A percentile compares a stretch with the other conserved stretches of the same genome.
phyloP scores from a whole-genome alignment of 139 green algal genomes.

The Gonium pectorale region DNA sequence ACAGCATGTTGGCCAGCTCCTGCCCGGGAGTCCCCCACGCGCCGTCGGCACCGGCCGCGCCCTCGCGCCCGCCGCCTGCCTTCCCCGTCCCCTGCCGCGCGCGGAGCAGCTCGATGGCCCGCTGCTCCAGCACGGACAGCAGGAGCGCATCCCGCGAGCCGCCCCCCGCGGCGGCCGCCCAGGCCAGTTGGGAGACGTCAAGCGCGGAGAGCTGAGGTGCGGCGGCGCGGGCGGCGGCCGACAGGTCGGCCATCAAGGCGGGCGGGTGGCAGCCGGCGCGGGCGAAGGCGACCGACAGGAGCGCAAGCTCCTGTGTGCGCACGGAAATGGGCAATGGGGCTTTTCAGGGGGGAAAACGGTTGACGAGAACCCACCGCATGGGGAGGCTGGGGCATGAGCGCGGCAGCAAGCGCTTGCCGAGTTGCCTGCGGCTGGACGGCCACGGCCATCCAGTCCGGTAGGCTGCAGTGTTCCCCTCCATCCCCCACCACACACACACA shows the following conservation, averaged over 20 bases:
- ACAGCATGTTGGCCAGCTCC: background rate
- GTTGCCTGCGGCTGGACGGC: no score
- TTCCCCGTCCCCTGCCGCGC: no score
- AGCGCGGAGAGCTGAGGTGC: background rate
- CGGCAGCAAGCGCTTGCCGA: no score
- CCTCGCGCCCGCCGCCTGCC: no score
- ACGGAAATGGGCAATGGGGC: background rate
- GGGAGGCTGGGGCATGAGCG: no score
- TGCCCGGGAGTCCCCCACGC: background rate
- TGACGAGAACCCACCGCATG: no score
- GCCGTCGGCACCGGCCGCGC: no score
- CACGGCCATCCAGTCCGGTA: no score
- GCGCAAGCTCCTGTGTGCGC: constrained; percentile 5
- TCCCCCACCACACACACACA: no score
- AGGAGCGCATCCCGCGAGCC: background rate
- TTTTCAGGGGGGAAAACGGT: background rate
- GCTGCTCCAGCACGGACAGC: constrained; percentile 8
- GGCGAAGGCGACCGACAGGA: background rate
- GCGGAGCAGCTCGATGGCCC: background rate
- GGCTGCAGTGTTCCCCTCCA: no score
- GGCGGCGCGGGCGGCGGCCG: background rate
- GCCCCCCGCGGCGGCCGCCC: background rate
- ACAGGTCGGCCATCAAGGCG: background rate
- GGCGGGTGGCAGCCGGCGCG: background rate
- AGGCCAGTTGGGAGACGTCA: background rate